Percentiles rank a stretch among this genome's conserved stretches.
phyloP scores from a whole-genome alignment of 1,284 basidiomycete species.

The Meira nashicola region DNA sequence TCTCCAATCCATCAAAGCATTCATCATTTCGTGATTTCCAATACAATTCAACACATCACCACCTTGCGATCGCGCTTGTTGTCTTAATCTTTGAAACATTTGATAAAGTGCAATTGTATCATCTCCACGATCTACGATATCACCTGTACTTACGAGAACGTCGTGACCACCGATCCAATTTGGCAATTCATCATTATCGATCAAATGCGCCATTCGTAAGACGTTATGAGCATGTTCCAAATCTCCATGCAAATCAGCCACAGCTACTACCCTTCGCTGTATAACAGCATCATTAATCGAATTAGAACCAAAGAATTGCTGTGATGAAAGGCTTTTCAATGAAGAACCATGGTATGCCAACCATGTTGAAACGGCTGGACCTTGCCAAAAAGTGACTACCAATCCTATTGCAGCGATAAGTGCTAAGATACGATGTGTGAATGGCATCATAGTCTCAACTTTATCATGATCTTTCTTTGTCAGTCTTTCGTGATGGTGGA shows the following conservation, averaged over 20 bases:
- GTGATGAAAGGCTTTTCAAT: background rate
- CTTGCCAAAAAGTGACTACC: slow-evolving; percentile 3
- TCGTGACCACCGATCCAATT: slow-evolving; percentile 40
- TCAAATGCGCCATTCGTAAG: slow-evolving; percentile 33
- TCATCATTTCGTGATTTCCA: slow-evolving; percentile 42
- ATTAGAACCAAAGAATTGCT: background rate
- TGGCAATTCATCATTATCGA: slow-evolving; percentile 14
- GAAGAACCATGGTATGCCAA: too few species aligned
- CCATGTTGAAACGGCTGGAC: background rate
- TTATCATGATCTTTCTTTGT: too few species aligned
- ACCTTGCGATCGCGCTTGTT: slow-evolving; percentile 24
- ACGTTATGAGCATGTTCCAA: slow-evolving; percentile 42
- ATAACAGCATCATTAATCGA: background rate
- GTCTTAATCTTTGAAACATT: slow-evolving; percentile 34
- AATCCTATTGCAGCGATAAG: slow-evolving; percentile 3
- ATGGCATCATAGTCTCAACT: slow-evolving; percentile 1
- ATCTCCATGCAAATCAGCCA: slow-evolving; percentile 50
- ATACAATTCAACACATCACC: slow-evolving; percentile 40
- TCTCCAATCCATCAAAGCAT: slow-evolving; percentile 54
- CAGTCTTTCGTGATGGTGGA: background rate
- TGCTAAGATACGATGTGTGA: background rate
- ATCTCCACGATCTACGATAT: slow-evolving; percentile 50
- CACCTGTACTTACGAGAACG: slow-evolving; percentile 46
- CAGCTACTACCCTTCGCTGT: slow-evolving; percentile 33
- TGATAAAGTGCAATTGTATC: slow-evolving; percentile 47